Base-by-base conservation (phyloP, 2,329 filamentous ascomycete species). In the Orbilia oligospora region DNA sequence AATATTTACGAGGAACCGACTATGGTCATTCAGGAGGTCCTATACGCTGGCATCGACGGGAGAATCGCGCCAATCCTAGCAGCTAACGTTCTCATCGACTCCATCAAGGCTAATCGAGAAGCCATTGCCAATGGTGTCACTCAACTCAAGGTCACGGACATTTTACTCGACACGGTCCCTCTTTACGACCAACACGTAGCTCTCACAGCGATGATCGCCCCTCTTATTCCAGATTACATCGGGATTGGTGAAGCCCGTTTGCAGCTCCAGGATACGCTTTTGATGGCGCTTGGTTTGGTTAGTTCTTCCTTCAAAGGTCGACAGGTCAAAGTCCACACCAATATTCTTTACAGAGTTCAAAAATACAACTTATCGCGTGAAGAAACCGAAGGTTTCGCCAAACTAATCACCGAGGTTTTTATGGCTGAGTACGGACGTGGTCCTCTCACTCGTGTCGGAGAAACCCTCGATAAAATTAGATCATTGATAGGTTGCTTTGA, bases 401-500 rank as follows among this genome's bases (percentile, higher is more conserved):
- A 99, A 84, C 89, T 99, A 56, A 90, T 97, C 77, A 97, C 95
- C 0, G 96, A 99, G 84, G 90, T 98, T 36, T 99, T 97, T 84
- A 95, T 93, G 6, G 97, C 92, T 22, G 80, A 80, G n/a, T 82
- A 82, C 55, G 81, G 81, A 24, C 69, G 70, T 33, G 77, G 73
- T n/a, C 81, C 81, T 4, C 53, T 82, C 27, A 91, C 93, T 79
- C 88, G 92, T 41, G 93, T 95, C 1, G 90, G 92, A 81, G 91
- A 94, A 82, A 94, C 94, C 0, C 97, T 97, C 82, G 93, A 97
- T 83, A 91, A 91, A 80, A 91, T 99, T 80, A 97, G 97, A 85
- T 95, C 93, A 16, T 89, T 99, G 82, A 97, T 99, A 81, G 96
- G 96, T 71, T 96, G 96, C 6, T 99, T 99, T 83, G 95, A 99